A percentile compares a stretch with the other conserved stretches of the same genome.
These are phyloP conservation scores for Candida pini DNA, from an alignment of 805 yeast genomes.

Conservation along the genomic window DNA sequence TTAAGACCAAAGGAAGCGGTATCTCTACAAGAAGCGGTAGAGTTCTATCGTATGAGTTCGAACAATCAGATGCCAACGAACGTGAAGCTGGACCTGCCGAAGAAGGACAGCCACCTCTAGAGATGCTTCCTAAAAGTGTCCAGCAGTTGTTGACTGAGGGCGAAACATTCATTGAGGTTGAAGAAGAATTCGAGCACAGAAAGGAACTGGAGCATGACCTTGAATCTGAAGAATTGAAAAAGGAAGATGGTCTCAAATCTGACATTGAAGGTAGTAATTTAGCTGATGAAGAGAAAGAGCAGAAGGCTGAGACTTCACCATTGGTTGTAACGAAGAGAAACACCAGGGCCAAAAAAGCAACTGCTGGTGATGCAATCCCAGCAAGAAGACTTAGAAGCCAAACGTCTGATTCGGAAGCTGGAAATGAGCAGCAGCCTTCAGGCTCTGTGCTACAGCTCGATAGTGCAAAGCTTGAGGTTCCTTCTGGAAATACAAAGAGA, in stretches of 20 bases:
- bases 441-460: constrained; percentile 1
- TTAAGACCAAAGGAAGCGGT: constrained; percentile 19
- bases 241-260: background rate
- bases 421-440: background rate
- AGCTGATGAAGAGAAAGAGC: constrained; percentile 1
- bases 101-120: constrained; percentile 2
- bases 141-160: constrained; percentile 24
- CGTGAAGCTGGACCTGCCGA: background rate
- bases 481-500: no score
- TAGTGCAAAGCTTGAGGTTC: no score
- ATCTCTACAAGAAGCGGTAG: constrained; percentile 25
- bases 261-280: background rate
- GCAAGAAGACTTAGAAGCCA: background rate
- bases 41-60: constrained; percentile 26
- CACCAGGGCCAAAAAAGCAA: background rate
- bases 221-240: constrained; percentile 4
- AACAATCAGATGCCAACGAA: constrained; percentile 9
- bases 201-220: constrained; percentile 3
- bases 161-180: constrained; percentile 23
- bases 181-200: constrained; percentile 5
- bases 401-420: background rate
- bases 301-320: background rate
- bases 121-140: constrained; percentile 17
- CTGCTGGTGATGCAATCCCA: background rate
- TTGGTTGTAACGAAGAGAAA: constrained; percentile 1